A percentile compares a stretch with the other conserved stretches of the same genome.
Conservation (phyloP, 495 filamentous ascomycete species). For the Ramalina intermedia region DNA sequence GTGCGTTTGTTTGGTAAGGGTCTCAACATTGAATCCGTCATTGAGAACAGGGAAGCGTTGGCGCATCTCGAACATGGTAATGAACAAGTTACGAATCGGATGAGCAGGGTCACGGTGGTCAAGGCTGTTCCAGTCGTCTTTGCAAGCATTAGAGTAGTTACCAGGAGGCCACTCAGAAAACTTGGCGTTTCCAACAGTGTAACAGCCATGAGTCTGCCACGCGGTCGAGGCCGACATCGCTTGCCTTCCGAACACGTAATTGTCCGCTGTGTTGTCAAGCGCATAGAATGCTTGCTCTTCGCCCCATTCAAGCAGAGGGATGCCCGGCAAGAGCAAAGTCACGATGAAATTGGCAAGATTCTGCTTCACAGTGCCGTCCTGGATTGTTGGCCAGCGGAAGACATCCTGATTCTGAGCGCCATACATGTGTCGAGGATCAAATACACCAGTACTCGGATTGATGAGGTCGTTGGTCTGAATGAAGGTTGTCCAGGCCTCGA, state of each 20-base stretch:
- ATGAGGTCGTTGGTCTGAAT: constrained; percentile 30
- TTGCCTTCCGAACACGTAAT: constrained; percentile 36
- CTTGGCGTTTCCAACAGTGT: constrained; percentile 29
- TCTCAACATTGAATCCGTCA: constrained; percentile 30
- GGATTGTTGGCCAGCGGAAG: constrained; percentile 36
- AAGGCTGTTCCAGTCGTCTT: constrained; percentile 33
- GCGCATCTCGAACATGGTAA: constrained; percentile 34
- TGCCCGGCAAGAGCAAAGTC: constrained; percentile 33
- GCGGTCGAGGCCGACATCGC: constrained; percentile 34
- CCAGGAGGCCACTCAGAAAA: constrained; percentile 33
- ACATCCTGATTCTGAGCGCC: constrained; percentile 38
- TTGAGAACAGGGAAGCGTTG: constrained; percentile 31
- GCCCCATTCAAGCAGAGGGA: constrained; percentile 35
- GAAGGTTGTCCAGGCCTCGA: constrained; percentile 30
- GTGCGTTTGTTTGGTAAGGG: constrained; percentile 28
- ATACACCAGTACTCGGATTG: constrained; percentile 34
- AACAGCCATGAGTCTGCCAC: constrained; percentile 40
- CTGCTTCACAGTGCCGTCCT: constrained; percentile 32
- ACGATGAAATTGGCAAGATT: constrained; percentile 32
- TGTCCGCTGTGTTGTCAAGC: constrained; percentile 32
- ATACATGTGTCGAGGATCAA: constrained; percentile 38
- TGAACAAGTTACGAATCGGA: constrained; percentile 32
- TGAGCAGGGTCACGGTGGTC: constrained; percentile 40
- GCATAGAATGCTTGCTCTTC: constrained; percentile 39
- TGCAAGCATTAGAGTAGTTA: constrained; percentile 26